These are phyloP conservation scores for Mycena citricolor DNA, from an alignment of 1,284 basidiomycete species.

Conservation along the genomic window DNA sequence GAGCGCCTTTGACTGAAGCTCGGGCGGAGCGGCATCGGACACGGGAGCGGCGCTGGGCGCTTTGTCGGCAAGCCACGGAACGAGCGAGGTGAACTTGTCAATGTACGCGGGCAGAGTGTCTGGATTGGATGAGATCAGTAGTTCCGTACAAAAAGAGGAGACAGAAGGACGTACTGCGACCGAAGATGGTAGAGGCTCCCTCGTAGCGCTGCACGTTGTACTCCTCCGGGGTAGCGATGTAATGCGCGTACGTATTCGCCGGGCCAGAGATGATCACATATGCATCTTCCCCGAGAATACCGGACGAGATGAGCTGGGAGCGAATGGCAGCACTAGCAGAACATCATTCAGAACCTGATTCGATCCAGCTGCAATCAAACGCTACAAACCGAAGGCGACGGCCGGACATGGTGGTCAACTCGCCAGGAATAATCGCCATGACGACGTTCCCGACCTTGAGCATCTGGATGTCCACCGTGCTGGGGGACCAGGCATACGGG, in stretches of 20 bases:
- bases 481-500: slow-evolving; percentile 79
- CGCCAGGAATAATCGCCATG: slow-evolving; percentile 70
- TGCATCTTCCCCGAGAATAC: slow-evolving; percentile 61
- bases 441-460: slow-evolving; percentile 74
- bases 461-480: slow-evolving; percentile 70
- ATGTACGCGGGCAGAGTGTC: slow-evolving; percentile 80
- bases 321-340: slow-evolving; percentile 59
- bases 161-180: slow-evolving; percentile 54
- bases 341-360: no score
- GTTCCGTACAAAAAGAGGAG: slow-evolving; percentile 1
- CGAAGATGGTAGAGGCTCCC: slow-evolving; percentile 80
- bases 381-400: slow-evolving; percentile 49
- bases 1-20: slow-evolving; percentile 67
- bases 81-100: slow-evolving; percentile 68
- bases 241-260: slow-evolving; percentile 79
- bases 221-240: slow-evolving; percentile 74
- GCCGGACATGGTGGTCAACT: slow-evolving; percentile 58
- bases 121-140: slow-evolving; percentile 28
- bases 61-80: slow-evolving; percentile 58
- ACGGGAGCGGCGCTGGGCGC: slow-evolving; percentile 42
- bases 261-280: slow-evolving; percentile 79
- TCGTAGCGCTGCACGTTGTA: slow-evolving; percentile 79
- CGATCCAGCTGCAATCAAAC: no score
- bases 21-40: slow-evolving; percentile 65
- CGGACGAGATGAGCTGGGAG: slow-evolving; percentile 58